Evolutionary conservation across 495 filamentous ascomycete species (phyloP), one percentile per base, ranked within the genome.

Genomic region (Aspergillus haitiensis): DNA sequence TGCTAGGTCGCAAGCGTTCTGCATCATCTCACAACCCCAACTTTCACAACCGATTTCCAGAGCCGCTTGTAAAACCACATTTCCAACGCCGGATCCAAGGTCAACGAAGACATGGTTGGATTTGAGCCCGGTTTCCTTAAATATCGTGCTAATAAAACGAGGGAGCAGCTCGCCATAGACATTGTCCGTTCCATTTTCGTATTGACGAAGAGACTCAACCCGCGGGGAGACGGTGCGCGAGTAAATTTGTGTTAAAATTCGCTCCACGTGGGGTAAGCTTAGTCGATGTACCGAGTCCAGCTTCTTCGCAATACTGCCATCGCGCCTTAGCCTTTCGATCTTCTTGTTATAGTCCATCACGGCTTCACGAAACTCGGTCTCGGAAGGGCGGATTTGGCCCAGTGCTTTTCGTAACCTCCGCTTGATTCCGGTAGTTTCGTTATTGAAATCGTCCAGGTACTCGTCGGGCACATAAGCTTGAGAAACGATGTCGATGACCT

Each of bases 21-120:
- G 81, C 90, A 96, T 93, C 82, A 93, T 89, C 73, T 98, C 94
- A 68, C 93, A 97, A 27, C 94, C 94, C 86, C 91, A 97, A 73
- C 89, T 93, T 71, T 97, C 90, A 70, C 90, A 96, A 12, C 94
- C 94, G 50, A 93, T 85, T 70, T 98, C 90, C 7, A 98, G 82
- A 8, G 94, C 94, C 5, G 94, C 94, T 70, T 98, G 94, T 42
- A 98, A 78, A 21, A 93, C 90, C 4, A 97, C 94, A 71, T 97
- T 98, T 6, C 92, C 94, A 32, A 97, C 94, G 31, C 94, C 94
- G 15, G 91, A 96, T 33, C 94, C 94, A 37, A 98, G 81, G 68
- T 98, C 94, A 56, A 98, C 86, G 67, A 98, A 97, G 2, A 93
- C 86, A 57, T 93, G 88, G 34, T 84, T 82, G 0, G 88, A 90